Evolutionary conservation across 306 rosid species (phyloP).

Genomic region (Cicer arietinum): DNA sequence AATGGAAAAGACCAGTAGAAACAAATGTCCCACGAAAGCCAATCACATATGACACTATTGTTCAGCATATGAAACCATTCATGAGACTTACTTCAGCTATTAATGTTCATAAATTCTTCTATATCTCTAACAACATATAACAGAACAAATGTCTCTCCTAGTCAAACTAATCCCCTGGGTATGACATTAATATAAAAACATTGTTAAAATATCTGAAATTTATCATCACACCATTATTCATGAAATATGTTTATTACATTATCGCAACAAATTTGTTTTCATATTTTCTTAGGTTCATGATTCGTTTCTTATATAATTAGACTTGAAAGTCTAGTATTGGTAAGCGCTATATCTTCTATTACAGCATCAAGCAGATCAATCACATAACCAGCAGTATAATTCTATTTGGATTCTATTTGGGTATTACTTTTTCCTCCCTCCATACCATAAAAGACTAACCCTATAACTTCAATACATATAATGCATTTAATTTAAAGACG

Average conservation of each 20-base stretch:
- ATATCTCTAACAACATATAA: slow-evolving; percentile 28
- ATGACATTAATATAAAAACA: slow-evolving; percentile 21
- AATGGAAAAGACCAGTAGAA: slow-evolving; percentile 18
- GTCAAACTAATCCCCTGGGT: background rate
- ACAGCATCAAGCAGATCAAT: background rate
- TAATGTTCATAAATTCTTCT: background rate
- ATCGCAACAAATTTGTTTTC: slow-evolving; percentile 2
- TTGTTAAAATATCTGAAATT: background rate
- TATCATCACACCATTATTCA: background rate
- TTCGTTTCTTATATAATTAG: background rate
- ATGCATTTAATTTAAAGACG: background rate
- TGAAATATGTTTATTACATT: slow-evolving; percentile 1
- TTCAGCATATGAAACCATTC: slow-evolving; percentile 3
- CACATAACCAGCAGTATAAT: background rate
- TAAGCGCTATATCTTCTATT: background rate
- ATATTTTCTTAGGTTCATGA: slow-evolving; percentile 5
- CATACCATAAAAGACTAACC: background rate
- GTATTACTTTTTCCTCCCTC: background rate
- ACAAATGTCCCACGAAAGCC: slow-evolving; percentile 30
- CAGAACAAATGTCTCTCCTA: background rate
- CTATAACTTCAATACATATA: background rate
- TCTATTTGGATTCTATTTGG: background rate
- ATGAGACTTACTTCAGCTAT: background rate
- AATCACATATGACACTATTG: background rate
- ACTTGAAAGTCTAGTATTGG: background rate